Base-by-base conservation (phyloP, 768 basidiomycete species). In the Flagelloscypha sp. region DNA sequence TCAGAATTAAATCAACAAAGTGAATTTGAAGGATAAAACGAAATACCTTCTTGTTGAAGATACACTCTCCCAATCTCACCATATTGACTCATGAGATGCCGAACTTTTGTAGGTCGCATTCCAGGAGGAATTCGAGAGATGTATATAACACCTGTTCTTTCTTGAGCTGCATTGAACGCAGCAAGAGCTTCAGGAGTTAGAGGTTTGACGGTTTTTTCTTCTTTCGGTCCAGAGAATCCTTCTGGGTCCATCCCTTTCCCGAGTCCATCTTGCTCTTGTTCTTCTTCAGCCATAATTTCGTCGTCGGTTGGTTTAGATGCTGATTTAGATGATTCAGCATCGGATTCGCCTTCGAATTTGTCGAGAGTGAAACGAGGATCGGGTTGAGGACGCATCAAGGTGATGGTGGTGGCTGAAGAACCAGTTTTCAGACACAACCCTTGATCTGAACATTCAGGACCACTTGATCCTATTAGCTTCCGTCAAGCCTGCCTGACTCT, bases 91-190 rank as follows among this genome's bases (percentile, higher is more conserved):
- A 99, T 83, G 27, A 99, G 66, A 59, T 98, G 89, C 39, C 92
- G 80, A 24, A 98, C 87, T 59, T 98, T 97, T 7, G 85, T 72
- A 19, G 95, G 95, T 15, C 84, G 87, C 95, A 99, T 98, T 2
- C 92, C 94, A 10, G 95, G 95, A 2, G 95, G 95, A 49, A 98
- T 84, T 21, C 95, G 73, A 11, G 92, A 95, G 27, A 99, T 88
- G 57, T 98, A 99, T 32, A 98, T 63, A 34, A 97, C 78, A 0
- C 93, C 93, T 13, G 90, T 77, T 25, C 70, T 68, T 21, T 82
- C 74, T 51, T 84, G 83, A 2, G 74, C 76, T 20, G 72, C 72
- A 47, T 80, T 76, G 61, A 81, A 90, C 13, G 70, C 75, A 28
- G 77, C 80, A 30, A 90, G 65, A 6, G 79, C 83, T 54, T 86